Evolutionary conservation across 2,329 filamentous ascomycete genomes (phyloP).

Genomic region (Ascosphaera apis): DNA sequence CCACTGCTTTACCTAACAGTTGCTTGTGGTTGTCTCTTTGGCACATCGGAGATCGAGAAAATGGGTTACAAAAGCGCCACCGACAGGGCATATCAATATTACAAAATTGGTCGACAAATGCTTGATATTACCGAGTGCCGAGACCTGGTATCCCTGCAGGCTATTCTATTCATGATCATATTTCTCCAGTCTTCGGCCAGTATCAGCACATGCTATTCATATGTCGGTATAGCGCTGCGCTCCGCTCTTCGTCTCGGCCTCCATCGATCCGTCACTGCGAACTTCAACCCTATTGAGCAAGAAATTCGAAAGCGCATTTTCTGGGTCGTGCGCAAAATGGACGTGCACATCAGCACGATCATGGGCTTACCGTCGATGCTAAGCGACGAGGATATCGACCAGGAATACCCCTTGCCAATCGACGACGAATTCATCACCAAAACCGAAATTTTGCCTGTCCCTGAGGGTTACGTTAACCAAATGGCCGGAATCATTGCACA

Average conservation of each 20-base stretch:
- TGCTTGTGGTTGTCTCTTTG: slow-evolving; percentile 50
- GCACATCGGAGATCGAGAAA: slow-evolving; percentile 24
- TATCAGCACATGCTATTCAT: slow-evolving; percentile 57
- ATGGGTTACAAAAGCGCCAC: slow-evolving; percentile 27
- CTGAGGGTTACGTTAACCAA: slow-evolving; percentile 30
- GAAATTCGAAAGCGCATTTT: slow-evolving; percentile 47
- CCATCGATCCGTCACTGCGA: slow-evolving; percentile 46
- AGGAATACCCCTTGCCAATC: slow-evolving; percentile 22
- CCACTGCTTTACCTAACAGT: slow-evolving; percentile 47
- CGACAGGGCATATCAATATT: slow-evolving; percentile 47
- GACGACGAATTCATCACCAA: slow-evolving; percentile 25
- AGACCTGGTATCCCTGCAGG: slow-evolving; percentile 50
- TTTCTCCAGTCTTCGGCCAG: slow-evolving; percentile 63
- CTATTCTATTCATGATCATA: slow-evolving; percentile 55
- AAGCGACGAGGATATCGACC: slow-evolving; percentile 27
- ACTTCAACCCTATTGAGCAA: slow-evolving; percentile 47
- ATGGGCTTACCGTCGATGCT: slow-evolving; percentile 26
- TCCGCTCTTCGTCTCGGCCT: slow-evolving; percentile 56
- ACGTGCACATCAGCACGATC: slow-evolving; percentile 27
- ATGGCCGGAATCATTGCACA: slow-evolving; percentile 38
- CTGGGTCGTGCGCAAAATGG: slow-evolving; percentile 27
- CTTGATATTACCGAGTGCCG: slow-evolving; percentile 41
- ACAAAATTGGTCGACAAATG: slow-evolving; percentile 41
- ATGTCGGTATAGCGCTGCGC: slow-evolving; percentile 53
- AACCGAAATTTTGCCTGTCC: slow-evolving; percentile 29